These are phyloP conservation scores for Pisolithus sp. DNA, from an alignment of 768 basidiomycete genomes.

Conservation along the genomic window DNA sequence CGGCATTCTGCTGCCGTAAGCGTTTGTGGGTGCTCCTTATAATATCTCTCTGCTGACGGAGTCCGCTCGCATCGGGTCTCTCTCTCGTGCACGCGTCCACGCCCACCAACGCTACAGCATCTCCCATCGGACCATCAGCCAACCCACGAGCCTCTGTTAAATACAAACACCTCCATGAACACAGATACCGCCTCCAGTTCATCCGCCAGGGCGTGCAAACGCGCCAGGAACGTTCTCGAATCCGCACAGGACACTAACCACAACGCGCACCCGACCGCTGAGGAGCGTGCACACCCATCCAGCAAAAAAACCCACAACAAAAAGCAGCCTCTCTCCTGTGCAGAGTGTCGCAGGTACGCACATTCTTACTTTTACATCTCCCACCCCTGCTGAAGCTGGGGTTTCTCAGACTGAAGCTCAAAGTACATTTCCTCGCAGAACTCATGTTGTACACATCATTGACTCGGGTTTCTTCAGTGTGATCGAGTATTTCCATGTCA, in stretches of 20 bases:
- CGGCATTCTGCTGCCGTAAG: constrained; percentile 9
- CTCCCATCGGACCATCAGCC: constrained; percentile 11
- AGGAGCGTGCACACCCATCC: constrained; percentile 2
- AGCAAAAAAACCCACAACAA: constrained; percentile 16
- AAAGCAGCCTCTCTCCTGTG: constrained; percentile 50
- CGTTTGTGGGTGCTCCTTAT: constrained; percentile 9
- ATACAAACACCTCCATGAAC: constrained; percentile 3
- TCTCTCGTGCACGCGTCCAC: constrained; percentile 7
- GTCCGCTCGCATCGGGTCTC: constrained; percentile 14
- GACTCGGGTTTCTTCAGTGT: constrained; percentile 34
- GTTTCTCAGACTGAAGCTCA: constrained; percentile 42
- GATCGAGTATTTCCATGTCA: constrained; percentile 63
- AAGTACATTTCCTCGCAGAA: constrained; percentile 31
- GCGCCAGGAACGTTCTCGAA: constrained; percentile 34
- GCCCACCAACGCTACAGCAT: constrained; percentile 17
- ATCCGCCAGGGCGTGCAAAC: constrained; percentile 38
- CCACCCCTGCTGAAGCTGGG: background rate
- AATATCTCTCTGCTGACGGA: constrained; percentile 2
- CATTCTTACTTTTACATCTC: background rate
- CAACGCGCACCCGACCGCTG: constrained; percentile 4
- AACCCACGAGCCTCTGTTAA: background rate
- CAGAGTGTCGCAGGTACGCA: constrained; percentile 55
- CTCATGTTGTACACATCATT: constrained; percentile 3
- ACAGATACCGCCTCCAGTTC: constrained; percentile 7
- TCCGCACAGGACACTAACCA: constrained; percentile 18